Evolutionary conservation across 495 filamentous ascomycete species (phyloP).

Genomic region (Aspergillus carlsbadensis): DNA sequence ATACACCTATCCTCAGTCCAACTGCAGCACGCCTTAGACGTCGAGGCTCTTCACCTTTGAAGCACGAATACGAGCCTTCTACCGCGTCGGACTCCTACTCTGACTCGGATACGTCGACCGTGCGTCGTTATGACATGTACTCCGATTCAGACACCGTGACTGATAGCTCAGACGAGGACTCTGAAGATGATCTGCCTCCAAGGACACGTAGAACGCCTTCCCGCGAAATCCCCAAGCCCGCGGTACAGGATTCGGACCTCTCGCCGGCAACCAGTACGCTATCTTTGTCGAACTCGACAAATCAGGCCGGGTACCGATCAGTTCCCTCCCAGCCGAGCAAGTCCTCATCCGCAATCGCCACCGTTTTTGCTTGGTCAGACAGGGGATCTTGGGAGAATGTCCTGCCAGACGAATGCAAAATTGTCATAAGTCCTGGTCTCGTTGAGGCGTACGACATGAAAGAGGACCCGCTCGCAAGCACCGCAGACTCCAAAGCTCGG

Average conservation of each 20-base stretch:
- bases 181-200: conserved; percentile 45
- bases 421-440: conserved; percentile 78
- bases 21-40: conserved; percentile 51
- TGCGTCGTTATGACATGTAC: conserved; percentile 47
- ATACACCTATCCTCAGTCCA: conserved; percentile 49
- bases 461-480: conserved; percentile 29
- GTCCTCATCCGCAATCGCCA: conserved; percentile 66
- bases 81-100: conserved; percentile 63
- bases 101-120: conserved; percentile 51
- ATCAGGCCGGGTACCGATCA: conserved; percentile 61
- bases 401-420: conserved; percentile 70
- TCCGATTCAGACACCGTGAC: conserved; percentile 45
- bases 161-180: conserved; percentile 56
- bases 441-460: conserved; percentile 78
- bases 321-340: conserved; percentile 57
- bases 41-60: conserved; percentile 87
- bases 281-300: conserved; percentile 73
- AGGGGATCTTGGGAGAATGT: conserved; percentile 80
- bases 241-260: conserved; percentile 29
- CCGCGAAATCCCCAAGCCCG: conserved; percentile 20
- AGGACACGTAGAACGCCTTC: conserved; percentile 27
- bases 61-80: conserved; percentile 96
- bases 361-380: conserved; percentile 82
- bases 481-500: conserved; percentile 34
- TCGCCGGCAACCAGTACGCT: conserved; percentile 51